phyloP scores from a whole-genome alignment of 2,329 filamentous ascomycete species.

The Chaetomiaceae sp. region DNA sequence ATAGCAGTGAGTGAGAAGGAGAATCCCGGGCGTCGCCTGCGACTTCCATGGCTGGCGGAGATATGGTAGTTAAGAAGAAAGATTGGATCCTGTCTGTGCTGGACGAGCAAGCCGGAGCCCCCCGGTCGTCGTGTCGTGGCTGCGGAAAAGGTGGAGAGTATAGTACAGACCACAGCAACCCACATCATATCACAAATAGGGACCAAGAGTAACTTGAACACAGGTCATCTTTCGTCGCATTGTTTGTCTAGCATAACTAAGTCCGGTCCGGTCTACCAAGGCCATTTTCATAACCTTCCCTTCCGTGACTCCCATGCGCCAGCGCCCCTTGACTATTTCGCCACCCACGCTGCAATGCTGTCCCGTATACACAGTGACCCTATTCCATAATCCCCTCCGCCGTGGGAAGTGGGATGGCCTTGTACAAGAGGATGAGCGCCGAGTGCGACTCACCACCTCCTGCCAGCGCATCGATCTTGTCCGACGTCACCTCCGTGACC shows the following conservation, averaged over 20 bases:
- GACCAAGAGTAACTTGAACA: too few relatives aligned
- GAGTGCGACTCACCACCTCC: slow-evolving; percentile 88
- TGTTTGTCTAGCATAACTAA: slow-evolving; percentile 7
- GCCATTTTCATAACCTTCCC: slow-evolving; percentile 2
- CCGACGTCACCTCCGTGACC: slow-evolving; percentile 83
- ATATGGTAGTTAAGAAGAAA: too few relatives aligned
- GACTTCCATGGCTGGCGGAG: too few relatives aligned
- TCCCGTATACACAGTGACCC: not conserved
- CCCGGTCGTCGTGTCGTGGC: too few relatives aligned
- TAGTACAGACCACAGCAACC: too few relatives aligned
- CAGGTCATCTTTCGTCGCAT: not conserved
- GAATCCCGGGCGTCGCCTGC: too few relatives aligned
- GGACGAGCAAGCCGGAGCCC: too few relatives aligned
- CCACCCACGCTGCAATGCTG: not conserved
- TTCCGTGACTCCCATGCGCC: slow-evolving; percentile 4
- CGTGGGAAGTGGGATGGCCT: slow-evolving; percentile 64
- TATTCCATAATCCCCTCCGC: slow-evolving; percentile 41
- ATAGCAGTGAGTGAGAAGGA: too few relatives aligned
- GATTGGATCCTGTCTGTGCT: too few relatives aligned
- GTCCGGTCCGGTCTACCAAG: slow-evolving; percentile 5
- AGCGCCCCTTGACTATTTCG: not conserved
- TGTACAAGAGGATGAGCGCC: slow-evolving; percentile 75
- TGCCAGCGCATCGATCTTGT: slow-evolving; percentile 85
- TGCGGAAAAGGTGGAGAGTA: too few relatives aligned
- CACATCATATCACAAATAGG: too few relatives aligned